Base-by-base conservation (phyloP, 2,329 filamentous ascomycete species). In the Ophiostoma fasciatum region DNA sequence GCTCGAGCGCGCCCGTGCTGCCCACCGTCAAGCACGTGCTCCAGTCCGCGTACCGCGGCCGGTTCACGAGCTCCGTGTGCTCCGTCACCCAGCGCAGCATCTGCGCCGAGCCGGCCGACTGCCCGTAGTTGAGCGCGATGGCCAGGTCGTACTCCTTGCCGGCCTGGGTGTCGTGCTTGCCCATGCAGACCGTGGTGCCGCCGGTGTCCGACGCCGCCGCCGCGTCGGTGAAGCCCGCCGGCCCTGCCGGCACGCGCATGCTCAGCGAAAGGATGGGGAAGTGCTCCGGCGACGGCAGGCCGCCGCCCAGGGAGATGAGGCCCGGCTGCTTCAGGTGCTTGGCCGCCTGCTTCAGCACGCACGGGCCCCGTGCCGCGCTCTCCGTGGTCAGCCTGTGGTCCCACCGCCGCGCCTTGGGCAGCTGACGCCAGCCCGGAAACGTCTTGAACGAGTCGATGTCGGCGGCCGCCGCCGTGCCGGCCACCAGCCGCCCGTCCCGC, bases 1-100 rank as follows among this genome's bases (percentile, higher is more conserved):
- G 79, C 50, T 96, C 90, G 45, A 93, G 69, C 0, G 82, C 78
- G 18, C 75, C 83, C 1, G 90, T 96, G 57, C 78, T 90, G 36
- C 88, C 90, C 28, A 88, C 71, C 3, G 78, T 87, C 61, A 94
- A 67, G 37, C 76, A 78, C 49, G 82, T 82, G 45, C 73, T 68
- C 90, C 90, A 98, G 60, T 98, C 87, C 14, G 77, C 69, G 53
- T 96, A 96, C 0, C 82, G 83, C 13, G 88, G 87, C 42, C 74
- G 68, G 56, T 84, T 82, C 13, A 94, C 75, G 38, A 96, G 74
- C 59, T 98, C 88, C 0, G 87, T 93, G 59, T 96, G 90, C 62
- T 98, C 90, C 0, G 87, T 92, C 34, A 96, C 67, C 61, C 82
- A 96, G 41, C 90, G 77, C 43, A 94, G 63, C 55, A 98, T 66